A percentile compares a stretch with the other conserved stretches of the same genome.
These are phyloP conservation scores for Emiliania huxleyi DNA, from an alignment of 78 protist genomes.

Conservation along the genomic window DNA sequence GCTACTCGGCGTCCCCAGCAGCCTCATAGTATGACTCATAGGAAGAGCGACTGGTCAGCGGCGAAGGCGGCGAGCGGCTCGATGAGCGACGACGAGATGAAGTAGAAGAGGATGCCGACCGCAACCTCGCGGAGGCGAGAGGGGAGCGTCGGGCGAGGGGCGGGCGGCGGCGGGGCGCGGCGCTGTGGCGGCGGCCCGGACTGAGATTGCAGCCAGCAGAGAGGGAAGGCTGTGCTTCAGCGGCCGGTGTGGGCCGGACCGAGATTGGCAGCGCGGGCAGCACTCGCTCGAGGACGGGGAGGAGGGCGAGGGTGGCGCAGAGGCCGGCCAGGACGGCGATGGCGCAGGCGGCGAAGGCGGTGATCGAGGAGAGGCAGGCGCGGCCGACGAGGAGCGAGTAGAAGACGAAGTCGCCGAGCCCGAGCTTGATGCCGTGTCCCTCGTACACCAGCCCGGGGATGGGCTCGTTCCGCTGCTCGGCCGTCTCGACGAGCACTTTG, in stretches of 20 bases:
- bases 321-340: constrained; percentile 85
- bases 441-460: constrained; percentile 90
- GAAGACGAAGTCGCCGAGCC: constrained; percentile 97
- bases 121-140: no score
- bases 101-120: constrained; percentile 77
- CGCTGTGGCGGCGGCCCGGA: no score
- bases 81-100: constrained; percentile 28
- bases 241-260: constrained; percentile 71
- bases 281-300: constrained; percentile 77
- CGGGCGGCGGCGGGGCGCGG: no score
- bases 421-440: constrained; percentile 78
- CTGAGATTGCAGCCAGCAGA: no score
- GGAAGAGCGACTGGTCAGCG: neutral
- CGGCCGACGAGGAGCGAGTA: constrained; percentile 83
- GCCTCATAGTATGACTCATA: no score
- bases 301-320: constrained; percentile 67
- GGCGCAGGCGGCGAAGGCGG: constrained; percentile 75
- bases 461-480: constrained; percentile 87
- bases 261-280: constrained; percentile 97
- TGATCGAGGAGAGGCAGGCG: constrained; percentile 22
- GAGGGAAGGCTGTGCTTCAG: no score
- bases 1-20: neutral
- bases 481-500: constrained; percentile 80
- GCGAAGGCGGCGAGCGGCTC: neutral
- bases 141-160: no score